A percentile compares a stretch with the other conserved stretches of the same genome.
phyloP scores from a whole-genome alignment of 2,329 filamentous ascomycete genomes.

The Rutstroemia sp. region DNA sequence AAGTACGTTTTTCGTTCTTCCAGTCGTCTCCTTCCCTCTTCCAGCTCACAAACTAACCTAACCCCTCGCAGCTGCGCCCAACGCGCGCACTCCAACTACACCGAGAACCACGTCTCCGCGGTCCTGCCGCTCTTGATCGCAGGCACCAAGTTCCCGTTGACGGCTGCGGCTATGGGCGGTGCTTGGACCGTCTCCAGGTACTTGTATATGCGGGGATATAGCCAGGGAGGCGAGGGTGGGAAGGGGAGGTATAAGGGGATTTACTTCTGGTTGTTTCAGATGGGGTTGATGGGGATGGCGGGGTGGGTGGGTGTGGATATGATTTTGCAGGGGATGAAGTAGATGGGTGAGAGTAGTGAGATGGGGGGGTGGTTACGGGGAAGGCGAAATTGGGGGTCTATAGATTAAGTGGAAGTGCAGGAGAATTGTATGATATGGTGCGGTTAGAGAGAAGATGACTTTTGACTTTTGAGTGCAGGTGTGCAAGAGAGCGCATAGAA shows the following conservation, averaged over 20 bases:
- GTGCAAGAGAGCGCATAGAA: too few species aligned
- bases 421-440: too few species aligned
- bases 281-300: slow-evolving; percentile 22
- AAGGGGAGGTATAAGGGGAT: slow-evolving; percentile 25
- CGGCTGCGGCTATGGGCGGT: slow-evolving; percentile 41
- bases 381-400: not conserved
- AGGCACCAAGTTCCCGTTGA: slow-evolving; percentile 47
- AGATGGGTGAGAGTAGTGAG: not conserved
- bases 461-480: too few species aligned
- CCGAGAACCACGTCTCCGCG: slow-evolving; percentile 51
- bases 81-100: slow-evolving; percentile 56
- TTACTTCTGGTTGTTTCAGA: slow-evolving; percentile 20
- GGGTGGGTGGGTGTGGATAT: slow-evolving; percentile 20
- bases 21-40: not conserved
- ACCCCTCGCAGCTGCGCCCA: slow-evolving; percentile 43
- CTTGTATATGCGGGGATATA: slow-evolving; percentile 47
- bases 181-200: slow-evolving; percentile 46
- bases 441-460: too few species aligned
- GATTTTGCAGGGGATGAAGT: slow-evolving; percentile 19
- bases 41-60: not conserved
- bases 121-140: slow-evolving; percentile 47
- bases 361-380: not conserved
- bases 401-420: too few species aligned
- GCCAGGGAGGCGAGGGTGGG: slow-evolving; percentile 13
- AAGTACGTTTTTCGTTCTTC: slow-evolving; percentile 32